Conservation (phyloP, 768 basidiomycete genomes). For the Exidia glandulosa region DNA sequence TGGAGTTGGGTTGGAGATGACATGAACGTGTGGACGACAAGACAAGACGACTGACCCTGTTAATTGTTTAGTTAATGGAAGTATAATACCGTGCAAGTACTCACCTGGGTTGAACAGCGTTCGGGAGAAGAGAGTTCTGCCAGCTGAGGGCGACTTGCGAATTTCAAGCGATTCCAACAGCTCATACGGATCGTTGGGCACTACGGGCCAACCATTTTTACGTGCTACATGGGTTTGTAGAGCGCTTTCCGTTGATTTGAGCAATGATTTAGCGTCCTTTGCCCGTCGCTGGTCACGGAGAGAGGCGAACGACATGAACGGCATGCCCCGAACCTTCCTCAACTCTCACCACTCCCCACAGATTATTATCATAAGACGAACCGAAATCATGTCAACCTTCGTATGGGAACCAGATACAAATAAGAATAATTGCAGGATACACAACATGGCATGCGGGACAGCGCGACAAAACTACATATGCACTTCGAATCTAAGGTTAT, state of each 20-base stretch:
- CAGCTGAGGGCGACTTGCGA: constrained; percentile 22
- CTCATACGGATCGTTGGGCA: not conserved
- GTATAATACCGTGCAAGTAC: not conserved
- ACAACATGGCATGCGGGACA: too few species aligned
- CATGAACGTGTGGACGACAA: constrained; percentile 47
- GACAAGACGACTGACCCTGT: constrained; percentile 50
- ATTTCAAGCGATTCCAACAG: constrained; percentile 34
- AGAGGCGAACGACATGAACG: not conserved
- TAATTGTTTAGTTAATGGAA: not conserved
- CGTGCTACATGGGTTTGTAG: not conserved
- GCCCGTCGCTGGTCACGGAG: not conserved
- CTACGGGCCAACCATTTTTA: not conserved
- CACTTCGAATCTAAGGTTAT: too few species aligned
- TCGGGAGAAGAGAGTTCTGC: constrained; percentile 38
- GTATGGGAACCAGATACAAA: too few species aligned
- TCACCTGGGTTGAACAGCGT: constrained; percentile 27
- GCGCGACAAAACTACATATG: too few species aligned
- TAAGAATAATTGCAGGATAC: too few species aligned
- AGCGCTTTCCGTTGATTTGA: not conserved
- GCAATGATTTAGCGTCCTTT: not conserved
- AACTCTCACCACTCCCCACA: too few species aligned
- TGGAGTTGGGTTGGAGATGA: constrained; percentile 65
- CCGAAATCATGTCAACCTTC: too few species aligned
- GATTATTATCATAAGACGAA: too few species aligned
- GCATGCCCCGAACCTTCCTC: too few species aligned